phyloP scores from a whole-genome alignment of 176 grass and related monocot genomes.

The Avena insularis region DNA sequence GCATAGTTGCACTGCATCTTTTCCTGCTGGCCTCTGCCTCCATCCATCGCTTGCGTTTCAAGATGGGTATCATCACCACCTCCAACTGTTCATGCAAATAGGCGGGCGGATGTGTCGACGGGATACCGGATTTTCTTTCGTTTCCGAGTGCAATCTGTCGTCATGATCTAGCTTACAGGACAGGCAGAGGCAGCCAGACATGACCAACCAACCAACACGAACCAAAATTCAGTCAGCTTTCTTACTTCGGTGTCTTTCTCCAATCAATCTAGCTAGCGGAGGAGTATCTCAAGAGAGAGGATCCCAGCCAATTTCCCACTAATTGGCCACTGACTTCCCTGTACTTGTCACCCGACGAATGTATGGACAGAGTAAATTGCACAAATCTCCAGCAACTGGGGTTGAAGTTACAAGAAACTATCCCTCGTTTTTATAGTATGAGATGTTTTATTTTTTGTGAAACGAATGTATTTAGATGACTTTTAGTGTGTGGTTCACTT shows the following conservation, averaged over 20 bases:
- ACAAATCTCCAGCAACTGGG: too few species aligned
- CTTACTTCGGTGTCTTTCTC: neutral
- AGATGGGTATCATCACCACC: neutral
- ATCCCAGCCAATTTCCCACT: neutral
- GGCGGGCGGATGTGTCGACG: neutral
- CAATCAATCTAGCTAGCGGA: neutral
- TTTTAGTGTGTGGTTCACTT: too few species aligned
- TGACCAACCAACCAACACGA: conserved; percentile 14
- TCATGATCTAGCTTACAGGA: conserved; percentile 19
- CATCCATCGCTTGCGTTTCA: neutral
- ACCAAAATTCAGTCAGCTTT: neutral
- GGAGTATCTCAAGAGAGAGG: conserved; percentile 10
- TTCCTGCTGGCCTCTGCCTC: neutral
- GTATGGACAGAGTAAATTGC: too few species aligned
- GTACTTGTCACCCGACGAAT: neutral
- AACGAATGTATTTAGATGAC: too few species aligned
- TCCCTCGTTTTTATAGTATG: too few species aligned
- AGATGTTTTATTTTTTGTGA: too few species aligned
- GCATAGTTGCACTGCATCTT: conserved; percentile 25
- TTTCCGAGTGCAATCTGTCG: neutral
- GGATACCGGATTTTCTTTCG: neutral
- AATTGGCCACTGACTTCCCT: neutral
- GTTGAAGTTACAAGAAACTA: too few species aligned
- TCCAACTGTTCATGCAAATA: neutral
- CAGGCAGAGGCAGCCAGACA: neutral